Conservation (phyloP, 805 yeast genomes). For the Debaryomyces castellii region DNA sequence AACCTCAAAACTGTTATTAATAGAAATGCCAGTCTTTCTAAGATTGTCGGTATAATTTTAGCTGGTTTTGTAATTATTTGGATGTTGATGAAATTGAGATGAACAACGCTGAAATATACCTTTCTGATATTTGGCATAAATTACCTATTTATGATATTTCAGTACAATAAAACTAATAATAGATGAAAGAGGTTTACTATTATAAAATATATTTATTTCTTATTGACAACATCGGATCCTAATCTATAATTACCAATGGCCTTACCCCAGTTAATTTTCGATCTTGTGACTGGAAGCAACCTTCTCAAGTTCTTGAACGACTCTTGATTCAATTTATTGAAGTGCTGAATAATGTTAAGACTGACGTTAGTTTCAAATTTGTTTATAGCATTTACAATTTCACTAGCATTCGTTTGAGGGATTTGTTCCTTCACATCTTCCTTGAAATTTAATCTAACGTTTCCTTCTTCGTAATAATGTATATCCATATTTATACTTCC, state of each 20-base stretch:
- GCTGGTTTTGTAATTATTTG: constrained; percentile 34
- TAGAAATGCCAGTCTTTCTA: constrained; percentile 40
- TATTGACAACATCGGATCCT: constrained; percentile 70
- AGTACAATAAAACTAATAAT: background rate
- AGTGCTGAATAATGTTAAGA: constrained; percentile 56
- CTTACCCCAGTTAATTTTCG: constrained; percentile 93
- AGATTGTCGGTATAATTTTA: constrained; percentile 35
- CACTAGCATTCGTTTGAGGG: constrained; percentile 22
- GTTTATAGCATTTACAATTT: constrained; percentile 48
- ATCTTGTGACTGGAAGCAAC: constrained; percentile 86
- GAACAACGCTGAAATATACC: background rate
- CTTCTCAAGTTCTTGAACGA: constrained; percentile 85
- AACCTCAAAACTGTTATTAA: constrained; percentile 40
- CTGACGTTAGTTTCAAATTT: constrained; percentile 61
- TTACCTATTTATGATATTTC: background rate
- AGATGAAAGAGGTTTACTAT: background rate
- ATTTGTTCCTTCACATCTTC: constrained; percentile 28
- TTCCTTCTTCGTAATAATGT: constrained; percentile 96
- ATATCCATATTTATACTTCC: constrained; percentile 70
- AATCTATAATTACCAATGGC: constrained; percentile 86
- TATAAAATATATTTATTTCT: constrained; percentile 12
- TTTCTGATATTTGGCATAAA: background rate
- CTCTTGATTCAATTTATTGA: constrained; percentile 71
- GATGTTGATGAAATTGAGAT: constrained; percentile 37
- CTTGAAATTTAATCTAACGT: constrained; percentile 67